Evolutionary conservation across 441 rosid genomes (phyloP), one percentile per base, ranked within the genome.

Genomic region (Eruca vesicaria): DNA sequence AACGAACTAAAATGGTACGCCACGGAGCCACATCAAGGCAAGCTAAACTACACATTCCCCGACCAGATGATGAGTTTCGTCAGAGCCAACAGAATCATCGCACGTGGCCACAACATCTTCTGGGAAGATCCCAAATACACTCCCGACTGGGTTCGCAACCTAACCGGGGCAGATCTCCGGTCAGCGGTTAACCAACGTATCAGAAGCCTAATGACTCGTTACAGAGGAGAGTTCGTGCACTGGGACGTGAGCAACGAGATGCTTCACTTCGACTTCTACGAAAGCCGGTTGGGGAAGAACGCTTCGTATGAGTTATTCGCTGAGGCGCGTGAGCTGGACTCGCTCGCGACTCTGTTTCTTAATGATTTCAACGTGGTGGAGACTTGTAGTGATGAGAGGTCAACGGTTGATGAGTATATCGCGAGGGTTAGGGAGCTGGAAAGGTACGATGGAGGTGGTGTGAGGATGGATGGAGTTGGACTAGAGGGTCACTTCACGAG

Each of bases 231-330:
- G 53, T 91, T 91, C 68, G 31, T 91, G 18, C 90, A 90, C 26
- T 91, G 98, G 95, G 98, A 94, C 68, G 96, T 91, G 16, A 91
- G 95, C 82, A 94, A 94, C 56, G 98, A 91, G 82, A 89, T 89
- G 92, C 86, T 94, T n/a, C 98, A 94, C 63, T 94, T 85, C 28
- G 89, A 90, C 72, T 90, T 94, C 77, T 89, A 88, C 32, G 97
- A 94, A 71, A 75, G 75, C 56, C 59, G 89, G 7, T 82, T 90
- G 12, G 96, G 96, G 12, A 84, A 80, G 11, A 78, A 87, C 35
- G 95, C 93, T 0, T 87, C 95, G 0, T 58, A 86, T 29, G 83
- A 69, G 35, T 94, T 94, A 48, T 91, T 83, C 50, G 68, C 72
- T 74, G 81, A 82, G 7, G 92, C 89, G 19, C 94, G 87, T 57